A percentile compares a stretch with the other conserved stretches of the same genome.
phyloP scores from a whole-genome alignment of 2,329 filamentous ascomycete species.

The Epicoccum nigrum region DNA sequence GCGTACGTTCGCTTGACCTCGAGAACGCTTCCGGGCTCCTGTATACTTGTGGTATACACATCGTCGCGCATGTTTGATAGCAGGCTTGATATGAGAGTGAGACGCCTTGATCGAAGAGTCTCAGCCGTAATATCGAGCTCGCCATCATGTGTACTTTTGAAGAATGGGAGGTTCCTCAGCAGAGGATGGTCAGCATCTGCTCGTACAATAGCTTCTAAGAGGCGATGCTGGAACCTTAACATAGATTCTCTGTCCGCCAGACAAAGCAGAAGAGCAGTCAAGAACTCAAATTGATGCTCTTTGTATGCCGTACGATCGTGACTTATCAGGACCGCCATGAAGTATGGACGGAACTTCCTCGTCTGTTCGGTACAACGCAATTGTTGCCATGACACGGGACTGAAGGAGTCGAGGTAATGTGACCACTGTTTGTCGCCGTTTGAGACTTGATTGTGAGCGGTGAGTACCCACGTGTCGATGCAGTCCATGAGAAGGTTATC shows the following conservation, averaged over 20 bases:
- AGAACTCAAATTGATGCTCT: conserved; percentile 56
- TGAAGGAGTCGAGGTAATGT: conserved; percentile 62
- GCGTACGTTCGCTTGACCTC: conserved; percentile 56
- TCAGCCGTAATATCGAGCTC: conserved; percentile 56
- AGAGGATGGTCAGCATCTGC: conserved; percentile 54
- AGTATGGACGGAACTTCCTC: conserved; percentile 54
- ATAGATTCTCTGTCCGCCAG: conserved; percentile 65
- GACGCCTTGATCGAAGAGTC: conserved; percentile 61
- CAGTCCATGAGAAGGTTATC: conserved; percentile 59
- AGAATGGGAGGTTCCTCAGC: conserved; percentile 65
- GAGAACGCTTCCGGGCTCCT: conserved; percentile 39
- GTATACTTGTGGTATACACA: conserved; percentile 43
- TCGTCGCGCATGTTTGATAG: conserved; percentile 65
- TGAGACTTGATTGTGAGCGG: conserved; percentile 57
- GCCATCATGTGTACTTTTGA: conserved; percentile 43
- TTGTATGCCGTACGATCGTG: conserved; percentile 50
- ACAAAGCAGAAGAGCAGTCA: conserved; percentile 61
- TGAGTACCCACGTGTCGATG: conserved; percentile 61
- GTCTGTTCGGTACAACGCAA: conserved; percentile 54
- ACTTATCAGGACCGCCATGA: conserved; percentile 49
- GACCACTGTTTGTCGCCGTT: conserved; percentile 58
- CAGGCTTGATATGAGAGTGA: conserved; percentile 61
- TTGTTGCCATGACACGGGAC: conserved; percentile 57
- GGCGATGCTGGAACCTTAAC: conserved; percentile 65
- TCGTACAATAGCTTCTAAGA: conserved; percentile 62